These are phyloP conservation scores for Nicotiana noctiflora DNA, from an alignment of 257 asterid species.

Conservation along the genomic window DNA sequence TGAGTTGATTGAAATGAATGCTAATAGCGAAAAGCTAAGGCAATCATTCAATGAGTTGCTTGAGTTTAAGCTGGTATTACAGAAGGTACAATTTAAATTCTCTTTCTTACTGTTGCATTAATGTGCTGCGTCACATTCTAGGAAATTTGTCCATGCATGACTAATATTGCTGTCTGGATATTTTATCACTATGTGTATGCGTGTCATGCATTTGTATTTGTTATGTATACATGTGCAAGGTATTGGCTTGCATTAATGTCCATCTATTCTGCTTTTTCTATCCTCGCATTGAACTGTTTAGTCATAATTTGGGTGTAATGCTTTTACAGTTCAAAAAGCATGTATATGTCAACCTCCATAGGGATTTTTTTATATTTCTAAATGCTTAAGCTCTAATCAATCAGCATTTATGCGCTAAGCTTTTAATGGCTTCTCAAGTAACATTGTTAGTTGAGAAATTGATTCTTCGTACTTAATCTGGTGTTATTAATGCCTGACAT, in stretches of 20 bases:
- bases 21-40: conserved; percentile 78
- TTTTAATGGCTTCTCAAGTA: conserved; percentile 1
- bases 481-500: not conserved
- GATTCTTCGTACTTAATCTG: not conserved
- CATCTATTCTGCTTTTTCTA: not conserved
- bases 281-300: not conserved
- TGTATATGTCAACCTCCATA: not conserved
- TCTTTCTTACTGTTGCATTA: not conserved
- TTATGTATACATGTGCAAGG: not conserved
- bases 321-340: not conserved
- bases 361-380: not conserved
- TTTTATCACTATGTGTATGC: not conserved
- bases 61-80: conserved; percentile 95
- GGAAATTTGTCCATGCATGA: not conserved
- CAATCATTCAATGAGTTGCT: conserved; percentile 86
- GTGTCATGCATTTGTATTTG: not conserved
- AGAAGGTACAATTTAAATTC: conserved; percentile 51
- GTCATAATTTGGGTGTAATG: not conserved
- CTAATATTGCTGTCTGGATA: not conserved
- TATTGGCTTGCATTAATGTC: not conserved
- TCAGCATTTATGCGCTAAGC: not conserved
- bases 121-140: not conserved
- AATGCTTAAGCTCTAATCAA: not conserved
- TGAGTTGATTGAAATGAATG: conserved; percentile 88
- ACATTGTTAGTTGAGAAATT: not conserved